Evolutionary conservation across 106 monocot genomes (phyloP), one percentile per base, ranked within the genome.

Genomic region (Allium sativum): DNA sequence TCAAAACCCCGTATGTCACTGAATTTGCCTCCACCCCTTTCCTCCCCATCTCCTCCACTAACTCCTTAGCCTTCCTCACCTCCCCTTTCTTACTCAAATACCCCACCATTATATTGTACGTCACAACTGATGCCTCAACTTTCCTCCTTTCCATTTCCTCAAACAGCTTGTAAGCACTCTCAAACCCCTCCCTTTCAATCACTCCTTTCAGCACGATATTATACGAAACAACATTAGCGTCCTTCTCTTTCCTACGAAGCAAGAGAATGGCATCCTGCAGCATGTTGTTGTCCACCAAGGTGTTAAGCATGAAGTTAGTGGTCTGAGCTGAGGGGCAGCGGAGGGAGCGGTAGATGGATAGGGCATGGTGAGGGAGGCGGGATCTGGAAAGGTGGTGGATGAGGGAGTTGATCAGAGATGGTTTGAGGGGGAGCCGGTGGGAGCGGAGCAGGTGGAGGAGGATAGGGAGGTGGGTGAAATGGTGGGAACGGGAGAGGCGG

Each of bases 81-180:
- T 55, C 43, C 10, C 80, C 72, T 6, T 58, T 78, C 65, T 16
- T 67, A 48, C 69, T 61, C 65, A 66, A 31, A 45, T 67, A 76
- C 10, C 82, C 82, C 20, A 98, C 82, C 12, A 98, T 61, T 22
- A 70, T 82, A 63, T 98, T 98, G 61, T 84, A 98, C 6, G 77
- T 88, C 19, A 87, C 92, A 0, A 76, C 87, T 12, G 88, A 81
- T 0, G 96, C 88, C 1, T 44, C 18, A 42, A 98, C 52, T 0
- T 40, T 15, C 68, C 78, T 75, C 55, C 56, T 57, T 18, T 64
- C 62, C 91, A 98, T 98, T 82, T 91, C 85, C 21, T 85, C 85
- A 67, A 98, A 53, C 87, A 92, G 15, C 45, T 65, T 41, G 6
- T 69, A 66, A 2, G 92, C 91, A 20, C 51, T 46, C 7, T 21